Evolutionary conservation across 805 yeast genomes (phyloP), one percentile per base, ranked within the genome.

Genomic region (Teunomyces panamensis): DNA sequence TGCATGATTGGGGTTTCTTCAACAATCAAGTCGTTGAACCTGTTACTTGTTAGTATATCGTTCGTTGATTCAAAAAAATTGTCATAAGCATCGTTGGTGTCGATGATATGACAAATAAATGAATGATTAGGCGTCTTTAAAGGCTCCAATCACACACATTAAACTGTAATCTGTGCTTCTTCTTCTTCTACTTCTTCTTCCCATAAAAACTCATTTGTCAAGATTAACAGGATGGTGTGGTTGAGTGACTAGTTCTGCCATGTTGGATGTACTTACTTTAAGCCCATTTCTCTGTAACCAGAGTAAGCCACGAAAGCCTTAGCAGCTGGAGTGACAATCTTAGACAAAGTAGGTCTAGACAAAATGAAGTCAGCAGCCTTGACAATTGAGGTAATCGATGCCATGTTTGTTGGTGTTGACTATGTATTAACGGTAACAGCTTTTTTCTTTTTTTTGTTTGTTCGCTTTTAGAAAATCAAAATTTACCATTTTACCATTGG

Each of bases 261-360:
- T 17, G 17, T 20, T 4, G 24, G 4, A 20, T 6, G 33, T 54
- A 65, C 68, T 42, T 60, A 71, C 77, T 74, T 89, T 62, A 94
- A 80, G 47, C 99, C 99, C 75, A 94, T 71, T 70, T 90, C 82
- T 79, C 98, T 87, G 87, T 94, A 94, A 50, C 98, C 98, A 48
- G 96, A 78, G 56, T 79, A 78, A 56, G 83, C 75, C 57, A 80
- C 74, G 73, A 85, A 91, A 58, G 81, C 74, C 63, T 84, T 80
- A 42, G 97, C 87, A 34, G 85, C 78, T 55, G 99, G 98, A 29
- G 85, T 79, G 55, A 87, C 76, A 56, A 91, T 68, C 66, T 84
- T 83, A 56, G 87, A 80, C 63, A 94, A 80, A 43, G 81, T 64
- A 46, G 98, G 96, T 56, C 89, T 80, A 58, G 84, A 84, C 65